phyloP scores from a whole-genome alignment of 306 rosid species.

The Quercus engelmannii region DNA sequence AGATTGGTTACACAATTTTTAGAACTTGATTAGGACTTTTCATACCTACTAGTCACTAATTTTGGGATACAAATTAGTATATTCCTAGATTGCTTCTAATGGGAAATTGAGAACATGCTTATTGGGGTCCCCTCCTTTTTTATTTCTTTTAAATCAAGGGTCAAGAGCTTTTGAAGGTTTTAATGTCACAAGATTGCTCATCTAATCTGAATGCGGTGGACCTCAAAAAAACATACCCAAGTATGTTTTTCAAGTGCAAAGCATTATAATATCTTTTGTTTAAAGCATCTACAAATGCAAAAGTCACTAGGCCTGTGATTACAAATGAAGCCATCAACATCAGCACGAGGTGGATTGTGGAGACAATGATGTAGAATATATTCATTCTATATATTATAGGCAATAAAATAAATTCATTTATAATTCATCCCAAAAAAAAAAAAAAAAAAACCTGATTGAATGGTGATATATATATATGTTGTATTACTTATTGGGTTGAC shows the following conservation, averaged over 20 bases:
- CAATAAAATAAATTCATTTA: no score
- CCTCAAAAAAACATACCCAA: neutral
- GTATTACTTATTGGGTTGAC: no score
- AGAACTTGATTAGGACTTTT: conserved; percentile 1
- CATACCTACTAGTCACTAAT: conserved; percentile 14
- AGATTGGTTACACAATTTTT: conserved; percentile 22
- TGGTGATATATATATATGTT: no score
- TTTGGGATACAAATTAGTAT: conserved; percentile 22
- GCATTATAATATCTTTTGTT: neutral
- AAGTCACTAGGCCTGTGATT: neutral
- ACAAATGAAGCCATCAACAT: neutral
- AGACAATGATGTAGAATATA: no score
- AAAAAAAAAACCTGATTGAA: neutral
- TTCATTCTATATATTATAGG: no score
- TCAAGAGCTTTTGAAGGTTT: neutral
- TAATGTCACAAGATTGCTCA: neutral
- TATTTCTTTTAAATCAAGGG: neutral
- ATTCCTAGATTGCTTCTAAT: conserved; percentile 22
- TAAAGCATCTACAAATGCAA: neutral
- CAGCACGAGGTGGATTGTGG: neutral
- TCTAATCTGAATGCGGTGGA: neutral
- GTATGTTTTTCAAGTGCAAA: neutral
- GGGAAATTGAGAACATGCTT: conserved; percentile 2
- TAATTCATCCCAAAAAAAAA: neutral
- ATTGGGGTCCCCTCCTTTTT: neutral